These are phyloP conservation scores for Diospyros kaki DNA, from an alignment of 148 eudicot species.

Conservation along the genomic window DNA sequence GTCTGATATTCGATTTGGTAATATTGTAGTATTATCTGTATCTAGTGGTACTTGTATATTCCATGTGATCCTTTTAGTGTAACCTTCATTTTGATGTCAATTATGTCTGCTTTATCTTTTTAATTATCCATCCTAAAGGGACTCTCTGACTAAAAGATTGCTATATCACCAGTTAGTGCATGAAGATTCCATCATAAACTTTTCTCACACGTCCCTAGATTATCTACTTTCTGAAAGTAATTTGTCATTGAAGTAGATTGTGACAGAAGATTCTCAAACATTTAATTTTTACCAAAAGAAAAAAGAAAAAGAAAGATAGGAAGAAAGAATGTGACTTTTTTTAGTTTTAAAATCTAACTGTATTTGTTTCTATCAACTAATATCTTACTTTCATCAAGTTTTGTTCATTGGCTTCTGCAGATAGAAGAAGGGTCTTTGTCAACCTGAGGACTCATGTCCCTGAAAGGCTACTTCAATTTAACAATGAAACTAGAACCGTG, in stretches of 20 bases:
- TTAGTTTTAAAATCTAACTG: neutral
- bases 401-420: constrained; percentile 35
- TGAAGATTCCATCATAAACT: neutral
- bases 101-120: neutral
- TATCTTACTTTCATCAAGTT: neutral
- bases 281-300: neutral
- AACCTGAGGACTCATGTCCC: constrained; percentile 71
- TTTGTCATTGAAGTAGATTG: neutral
- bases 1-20: constrained; percentile 16
- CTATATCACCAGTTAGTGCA: neutral
- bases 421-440: constrained; percentile 68
- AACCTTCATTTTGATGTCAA: neutral
- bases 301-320: neutral
- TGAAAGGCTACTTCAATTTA: constrained; percentile 60
- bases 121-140: neutral
- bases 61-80: neutral
- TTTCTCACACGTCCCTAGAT: neutral
- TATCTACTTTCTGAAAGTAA: neutral
- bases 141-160: neutral
- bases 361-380: neutral
- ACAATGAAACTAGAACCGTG: constrained; percentile 67
- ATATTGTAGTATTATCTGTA: neutral
- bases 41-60: neutral
- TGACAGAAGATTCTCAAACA: too few species aligned
- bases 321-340: neutral